phyloP scores from a whole-genome alignment of 2,329 filamentous ascomycete species.

The Aspergillus sp. region DNA sequence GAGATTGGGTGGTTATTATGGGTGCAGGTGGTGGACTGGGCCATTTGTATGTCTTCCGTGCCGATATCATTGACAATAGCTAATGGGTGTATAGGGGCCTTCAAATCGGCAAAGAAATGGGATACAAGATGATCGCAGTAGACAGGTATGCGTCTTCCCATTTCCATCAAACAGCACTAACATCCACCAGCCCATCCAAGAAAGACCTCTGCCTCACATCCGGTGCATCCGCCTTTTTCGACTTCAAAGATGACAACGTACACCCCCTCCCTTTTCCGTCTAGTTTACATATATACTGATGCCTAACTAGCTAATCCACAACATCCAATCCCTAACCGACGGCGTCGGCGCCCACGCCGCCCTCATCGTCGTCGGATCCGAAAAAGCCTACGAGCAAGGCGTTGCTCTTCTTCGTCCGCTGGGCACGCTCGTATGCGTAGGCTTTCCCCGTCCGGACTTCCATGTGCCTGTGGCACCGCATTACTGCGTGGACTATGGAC shows the following conservation, averaged over 20 bases:
- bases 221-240: conserved; percentile 24
- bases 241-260: conserved; percentile 28
- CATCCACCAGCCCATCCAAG: conserved; percentile 14
- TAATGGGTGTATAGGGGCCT: conserved; percentile 4
- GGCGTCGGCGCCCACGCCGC: conserved; percentile 44
- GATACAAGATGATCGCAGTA: conserved; percentile 13
- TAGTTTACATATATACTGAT: not conserved
- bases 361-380: conserved; percentile 43
- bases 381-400: conserved; percentile 40
- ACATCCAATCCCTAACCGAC: conserved; percentile 31
- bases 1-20: conserved; percentile 18
- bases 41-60: conserved; percentile 5
- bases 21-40: conserved; percentile 17
- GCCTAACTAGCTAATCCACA: not conserved
- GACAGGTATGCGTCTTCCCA: too few species aligned
- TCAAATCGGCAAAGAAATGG: conserved; percentile 16
- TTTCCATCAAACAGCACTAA: not conserved
- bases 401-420: conserved; percentile 38
- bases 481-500: conserved; percentile 40
- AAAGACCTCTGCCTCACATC: conserved; percentile 19
- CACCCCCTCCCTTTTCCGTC: not conserved
- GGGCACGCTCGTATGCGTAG: conserved; percentile 46
- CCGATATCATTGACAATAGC: too few species aligned
- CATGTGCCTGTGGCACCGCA: conserved; percentile 46
- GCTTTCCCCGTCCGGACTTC: conserved; percentile 39